Conservation (phyloP, 345 rosid genomes). For the Eutrema yunnanense region DNA sequence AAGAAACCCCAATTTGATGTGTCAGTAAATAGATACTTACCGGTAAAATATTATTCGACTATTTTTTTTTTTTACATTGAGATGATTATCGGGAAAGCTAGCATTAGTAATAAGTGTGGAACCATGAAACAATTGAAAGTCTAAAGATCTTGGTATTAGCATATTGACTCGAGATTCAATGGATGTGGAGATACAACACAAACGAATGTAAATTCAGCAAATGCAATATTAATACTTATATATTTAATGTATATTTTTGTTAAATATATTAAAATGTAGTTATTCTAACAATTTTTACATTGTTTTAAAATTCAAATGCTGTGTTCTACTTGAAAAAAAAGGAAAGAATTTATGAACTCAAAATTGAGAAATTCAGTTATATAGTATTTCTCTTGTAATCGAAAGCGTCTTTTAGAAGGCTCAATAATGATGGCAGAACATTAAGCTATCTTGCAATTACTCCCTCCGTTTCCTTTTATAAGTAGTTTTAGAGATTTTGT, state of each 20-base stretch:
- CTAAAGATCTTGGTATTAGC: conserved; percentile 1
- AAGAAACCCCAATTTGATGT: conserved; percentile 8
- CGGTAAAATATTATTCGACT: neutral
- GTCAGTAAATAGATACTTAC: conserved; percentile 27
- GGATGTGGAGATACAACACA: neutral
- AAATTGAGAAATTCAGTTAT: too few species aligned
- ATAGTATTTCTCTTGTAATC: too few species aligned
- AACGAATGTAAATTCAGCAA: neutral
- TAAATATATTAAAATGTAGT: too few species aligned
- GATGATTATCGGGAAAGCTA: conserved; percentile 1
- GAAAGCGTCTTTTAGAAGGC: neutral
- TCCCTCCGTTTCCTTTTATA: too few species aligned
- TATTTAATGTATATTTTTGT: neutral
- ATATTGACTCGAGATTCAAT: neutral
- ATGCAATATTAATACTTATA: neutral
- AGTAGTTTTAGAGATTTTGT: too few species aligned
- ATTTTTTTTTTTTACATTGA: neutral
- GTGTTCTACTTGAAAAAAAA: too few species aligned
- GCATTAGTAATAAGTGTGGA: conserved; percentile 6
- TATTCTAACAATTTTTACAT: too few species aligned
- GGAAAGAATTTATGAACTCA: too few species aligned
- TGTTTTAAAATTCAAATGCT: too few species aligned
- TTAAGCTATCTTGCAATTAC: neutral
- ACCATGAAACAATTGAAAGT: neutral
- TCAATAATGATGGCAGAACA: neutral